Evolutionary conservation across 176 grass and related monocot species (phyloP).

Genomic region (Echinochloa phyllopogon): DNA sequence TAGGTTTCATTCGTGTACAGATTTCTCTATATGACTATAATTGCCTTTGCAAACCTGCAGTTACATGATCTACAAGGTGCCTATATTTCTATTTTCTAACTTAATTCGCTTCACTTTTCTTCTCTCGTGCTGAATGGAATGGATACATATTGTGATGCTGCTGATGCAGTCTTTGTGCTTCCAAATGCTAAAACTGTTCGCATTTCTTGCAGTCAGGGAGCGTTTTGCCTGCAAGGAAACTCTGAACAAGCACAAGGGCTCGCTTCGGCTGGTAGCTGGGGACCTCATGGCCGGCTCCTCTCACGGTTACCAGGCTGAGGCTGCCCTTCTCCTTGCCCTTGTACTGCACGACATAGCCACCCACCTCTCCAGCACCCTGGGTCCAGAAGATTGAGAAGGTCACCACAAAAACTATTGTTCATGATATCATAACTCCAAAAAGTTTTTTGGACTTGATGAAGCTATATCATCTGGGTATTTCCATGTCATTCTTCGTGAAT

Average conservation of each 20-base stretch:
- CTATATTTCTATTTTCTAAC: constrained; percentile 28
- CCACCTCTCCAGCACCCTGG: constrained; percentile 66
- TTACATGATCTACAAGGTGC: not conserved
- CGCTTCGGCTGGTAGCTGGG: constrained; percentile 73
- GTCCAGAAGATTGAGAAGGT: constrained; percentile 28
- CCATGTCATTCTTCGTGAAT: not conserved
- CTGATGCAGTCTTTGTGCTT: not conserved
- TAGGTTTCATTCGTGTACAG: constrained; percentile 7
- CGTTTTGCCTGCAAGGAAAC: constrained; percentile 56
- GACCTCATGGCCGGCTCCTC: constrained; percentile 91
- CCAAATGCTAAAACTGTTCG: not conserved
- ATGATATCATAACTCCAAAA: not conserved
- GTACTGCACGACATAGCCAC: constrained; percentile 65
- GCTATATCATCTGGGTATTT: not conserved
- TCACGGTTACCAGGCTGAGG: constrained; percentile 77
- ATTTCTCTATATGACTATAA: not conserved
- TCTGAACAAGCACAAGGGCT: constrained; percentile 60
- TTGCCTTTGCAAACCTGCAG: constrained; percentile 7
- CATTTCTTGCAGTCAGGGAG: constrained; percentile 53
- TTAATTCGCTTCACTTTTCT: constrained; percentile 16
- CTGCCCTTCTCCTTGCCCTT: constrained; percentile 69
- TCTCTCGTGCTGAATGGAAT: constrained; percentile 20
- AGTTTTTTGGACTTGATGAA: not conserved
- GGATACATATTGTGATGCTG: constrained; percentile 4
- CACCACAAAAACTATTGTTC: not conserved